Evolutionary conservation across 129 eudicot genomes (phyloP).

Genomic region (Heracleum sosnowskyi): DNA sequence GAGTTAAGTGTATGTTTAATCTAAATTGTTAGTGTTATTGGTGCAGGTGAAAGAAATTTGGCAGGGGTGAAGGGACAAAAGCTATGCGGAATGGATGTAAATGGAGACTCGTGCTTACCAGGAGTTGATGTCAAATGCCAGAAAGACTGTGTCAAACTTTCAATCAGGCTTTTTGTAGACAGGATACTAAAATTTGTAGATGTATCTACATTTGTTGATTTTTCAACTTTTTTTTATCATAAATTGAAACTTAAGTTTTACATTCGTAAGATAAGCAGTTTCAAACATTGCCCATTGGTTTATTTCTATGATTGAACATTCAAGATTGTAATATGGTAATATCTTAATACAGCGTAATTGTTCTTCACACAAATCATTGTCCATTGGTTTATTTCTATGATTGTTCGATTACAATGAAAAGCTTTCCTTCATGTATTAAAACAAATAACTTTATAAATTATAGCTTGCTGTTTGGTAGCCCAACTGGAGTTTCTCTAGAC

Average conservation of each 20-base stretch:
- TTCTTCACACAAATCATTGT: background rate
- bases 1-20: no score
- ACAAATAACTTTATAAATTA: slow-evolving; percentile 9
- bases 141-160: background rate
- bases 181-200: background rate
- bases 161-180: background rate
- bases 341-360: no score
- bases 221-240: no score
- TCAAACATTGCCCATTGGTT: no score
- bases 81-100: background rate
- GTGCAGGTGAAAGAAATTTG: no score
- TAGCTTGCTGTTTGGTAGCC: slow-evolving; percentile 78
- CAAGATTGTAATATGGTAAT: no score
- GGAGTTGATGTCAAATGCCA: background rate
- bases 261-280: no score
- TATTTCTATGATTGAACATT: no score
- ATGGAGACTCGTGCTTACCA: background rate
- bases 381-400: background rate
- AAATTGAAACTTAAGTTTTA: no score
- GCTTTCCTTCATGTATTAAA: background rate
- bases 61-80: background rate
- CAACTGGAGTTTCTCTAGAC: slow-evolving; percentile 56
- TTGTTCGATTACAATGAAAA: background rate
- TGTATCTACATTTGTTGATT: background rate
- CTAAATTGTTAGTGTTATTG: no score